phyloP scores from a whole-genome alignment of 441 rosid species.

The Gossypium davidsonii region DNA sequence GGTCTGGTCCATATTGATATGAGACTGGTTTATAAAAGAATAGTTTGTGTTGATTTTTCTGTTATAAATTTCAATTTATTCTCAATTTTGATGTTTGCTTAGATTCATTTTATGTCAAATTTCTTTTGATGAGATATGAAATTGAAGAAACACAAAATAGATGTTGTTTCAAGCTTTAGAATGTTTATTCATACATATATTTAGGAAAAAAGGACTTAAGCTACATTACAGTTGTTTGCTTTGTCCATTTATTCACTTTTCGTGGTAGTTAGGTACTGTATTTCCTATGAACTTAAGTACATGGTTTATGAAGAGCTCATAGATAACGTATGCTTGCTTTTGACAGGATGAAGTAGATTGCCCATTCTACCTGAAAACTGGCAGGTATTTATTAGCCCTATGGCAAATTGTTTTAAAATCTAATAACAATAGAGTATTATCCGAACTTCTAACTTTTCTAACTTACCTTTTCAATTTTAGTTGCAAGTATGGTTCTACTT shows the following conservation, averaged over 20 bases:
- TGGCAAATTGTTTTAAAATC: slow-evolving; percentile 1
- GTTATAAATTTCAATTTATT: not conserved
- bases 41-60: not conserved
- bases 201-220: not conserved
- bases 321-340: slow-evolving; percentile 17
- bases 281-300: not conserved
- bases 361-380: slow-evolving; percentile 90
- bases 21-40: not conserved
- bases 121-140: not conserved
- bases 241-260: not conserved
- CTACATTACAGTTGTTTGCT: not conserved
- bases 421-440: not conserved
- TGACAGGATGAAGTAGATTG: slow-evolving; percentile 83
- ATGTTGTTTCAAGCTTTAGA: not conserved
- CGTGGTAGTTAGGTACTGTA: not conserved
- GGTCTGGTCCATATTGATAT: not conserved
- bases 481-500: slow-evolving; percentile 90
- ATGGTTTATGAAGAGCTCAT: not conserved
- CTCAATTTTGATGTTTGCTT: not conserved
- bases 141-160: not conserved
- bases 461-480: slow-evolving; percentile 33
- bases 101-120: not conserved
- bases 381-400: slow-evolving; percentile 50
- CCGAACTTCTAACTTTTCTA: not conserved
- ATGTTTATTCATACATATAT: not conserved